Conservation (phyloP, 176 grass and related monocot genomes). For the Thinopyrum elongatum region DNA sequence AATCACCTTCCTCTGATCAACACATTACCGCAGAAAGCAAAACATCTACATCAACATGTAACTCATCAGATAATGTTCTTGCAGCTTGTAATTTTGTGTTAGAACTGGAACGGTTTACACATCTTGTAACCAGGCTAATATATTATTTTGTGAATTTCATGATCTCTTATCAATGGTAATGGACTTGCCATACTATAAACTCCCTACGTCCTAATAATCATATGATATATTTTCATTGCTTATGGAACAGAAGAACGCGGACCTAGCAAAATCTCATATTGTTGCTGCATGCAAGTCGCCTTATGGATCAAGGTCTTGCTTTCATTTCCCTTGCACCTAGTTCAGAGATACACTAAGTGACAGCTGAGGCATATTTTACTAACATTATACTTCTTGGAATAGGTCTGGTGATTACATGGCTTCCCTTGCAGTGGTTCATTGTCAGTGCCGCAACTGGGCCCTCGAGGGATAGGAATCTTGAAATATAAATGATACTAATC, state of each 20-base stretch:
- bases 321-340: neutral
- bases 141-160: neutral
- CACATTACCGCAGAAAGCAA: neutral
- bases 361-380: neutral
- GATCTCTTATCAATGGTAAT: neutral
- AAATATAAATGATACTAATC: neutral
- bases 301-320: conserved; percentile 78
- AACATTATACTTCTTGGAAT: conserved; percentile 14
- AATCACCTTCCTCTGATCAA: neutral
- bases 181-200: neutral
- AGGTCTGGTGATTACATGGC: conserved; percentile 95
- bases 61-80: neutral
- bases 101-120: neutral
- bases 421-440: conserved; percentile 76
- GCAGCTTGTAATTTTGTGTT: neutral
- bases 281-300: conserved; percentile 73
- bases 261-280: conserved; percentile 60
- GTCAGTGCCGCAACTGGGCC: conserved; percentile 65
- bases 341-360: neutral
- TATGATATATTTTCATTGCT: neutral
- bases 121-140: neutral
- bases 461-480: conserved; percentile 27
- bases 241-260: conserved; percentile 44
- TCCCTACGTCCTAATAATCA: neutral
- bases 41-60: neutral